Evolutionary conservation across 148 eudicot species (phyloP).

Genomic region (Beta vulgaris): DNA sequence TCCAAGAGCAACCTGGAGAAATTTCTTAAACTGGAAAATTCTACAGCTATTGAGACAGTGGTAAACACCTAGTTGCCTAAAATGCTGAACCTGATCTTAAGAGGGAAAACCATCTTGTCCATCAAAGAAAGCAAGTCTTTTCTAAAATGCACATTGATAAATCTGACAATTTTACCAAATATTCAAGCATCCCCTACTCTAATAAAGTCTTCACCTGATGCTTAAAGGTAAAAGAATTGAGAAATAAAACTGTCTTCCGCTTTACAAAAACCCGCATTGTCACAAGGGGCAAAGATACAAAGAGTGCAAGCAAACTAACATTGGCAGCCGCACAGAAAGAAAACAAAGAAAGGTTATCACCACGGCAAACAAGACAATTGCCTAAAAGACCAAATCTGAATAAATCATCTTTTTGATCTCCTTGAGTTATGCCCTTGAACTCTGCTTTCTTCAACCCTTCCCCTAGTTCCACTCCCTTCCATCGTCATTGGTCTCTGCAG

Average conservation of each 20-base stretch:
- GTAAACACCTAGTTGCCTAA: too few relatives aligned
- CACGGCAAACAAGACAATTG: conserved; percentile 22
- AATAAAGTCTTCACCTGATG: conserved; percentile 5
- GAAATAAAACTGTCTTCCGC: not conserved
- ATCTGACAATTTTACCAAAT: not conserved
- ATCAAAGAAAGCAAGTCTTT: not conserved
- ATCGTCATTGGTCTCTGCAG: conserved; percentile 25
- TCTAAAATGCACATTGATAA: not conserved
- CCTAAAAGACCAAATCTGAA: not conserved
- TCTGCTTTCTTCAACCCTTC: conserved; percentile 17
- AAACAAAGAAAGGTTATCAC: not conserved
- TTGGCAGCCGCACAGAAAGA: not conserved
- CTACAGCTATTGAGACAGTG: not conserved
- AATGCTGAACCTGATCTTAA: not conserved
- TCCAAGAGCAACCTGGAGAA: not conserved
- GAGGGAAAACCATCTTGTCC: not conserved
- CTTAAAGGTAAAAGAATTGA: not conserved
- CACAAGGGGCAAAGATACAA: not conserved
- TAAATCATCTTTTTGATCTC: conserved; percentile 35
- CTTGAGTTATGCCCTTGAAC: conserved; percentile 22
- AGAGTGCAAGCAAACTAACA: not conserved
- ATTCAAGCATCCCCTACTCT: not conserved
- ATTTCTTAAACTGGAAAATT: not conserved
- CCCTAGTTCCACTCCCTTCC: conserved; percentile 22
- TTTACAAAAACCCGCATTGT: conserved; percentile 26